phyloP scores from a whole-genome alignment of 805 yeast species.

The Brettanomyces sp. region DNA sequence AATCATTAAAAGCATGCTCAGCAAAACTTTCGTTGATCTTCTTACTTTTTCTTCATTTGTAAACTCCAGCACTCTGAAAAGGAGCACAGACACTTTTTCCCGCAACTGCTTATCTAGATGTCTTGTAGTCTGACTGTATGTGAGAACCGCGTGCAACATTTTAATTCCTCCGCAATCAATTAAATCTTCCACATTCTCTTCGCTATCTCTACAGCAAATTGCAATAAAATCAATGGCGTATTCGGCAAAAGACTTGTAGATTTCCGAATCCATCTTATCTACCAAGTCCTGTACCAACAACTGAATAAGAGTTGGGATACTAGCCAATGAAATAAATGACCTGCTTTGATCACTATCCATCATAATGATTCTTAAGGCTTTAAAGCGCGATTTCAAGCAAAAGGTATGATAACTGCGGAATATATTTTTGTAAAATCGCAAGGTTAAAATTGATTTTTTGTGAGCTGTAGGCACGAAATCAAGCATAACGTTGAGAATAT shows the following conservation, averaged over 20 bases:
- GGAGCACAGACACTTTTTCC: not conserved
- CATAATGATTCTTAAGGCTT: not conserved
- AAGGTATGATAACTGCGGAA: not conserved
- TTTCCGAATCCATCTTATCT: not conserved
- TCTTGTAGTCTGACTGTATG: not conserved
- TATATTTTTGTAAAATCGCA: not conserved
- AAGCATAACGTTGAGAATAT: not conserved
- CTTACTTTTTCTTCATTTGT: not conserved
- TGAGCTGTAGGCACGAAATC: not conserved
- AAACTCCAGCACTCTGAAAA: not conserved
- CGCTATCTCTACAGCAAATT: not conserved
- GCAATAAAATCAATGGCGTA: not conserved
- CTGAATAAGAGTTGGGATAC: not conserved
- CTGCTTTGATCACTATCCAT: not conserved
- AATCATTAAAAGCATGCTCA: not conserved
- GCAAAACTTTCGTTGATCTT: not conserved
- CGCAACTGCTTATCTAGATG: not conserved
- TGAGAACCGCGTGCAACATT: not conserved
- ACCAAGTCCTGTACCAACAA: not conserved
- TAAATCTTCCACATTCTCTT: not conserved
- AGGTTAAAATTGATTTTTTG: not conserved
- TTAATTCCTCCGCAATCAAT: conserved; percentile 1
- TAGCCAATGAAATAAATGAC: not conserved
- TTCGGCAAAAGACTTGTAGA: not conserved
- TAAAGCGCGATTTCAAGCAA: not conserved